Evolutionary conservation across 768 basidiomycete genomes (phyloP).

Genomic region (Pisolithus orientalis): DNA sequence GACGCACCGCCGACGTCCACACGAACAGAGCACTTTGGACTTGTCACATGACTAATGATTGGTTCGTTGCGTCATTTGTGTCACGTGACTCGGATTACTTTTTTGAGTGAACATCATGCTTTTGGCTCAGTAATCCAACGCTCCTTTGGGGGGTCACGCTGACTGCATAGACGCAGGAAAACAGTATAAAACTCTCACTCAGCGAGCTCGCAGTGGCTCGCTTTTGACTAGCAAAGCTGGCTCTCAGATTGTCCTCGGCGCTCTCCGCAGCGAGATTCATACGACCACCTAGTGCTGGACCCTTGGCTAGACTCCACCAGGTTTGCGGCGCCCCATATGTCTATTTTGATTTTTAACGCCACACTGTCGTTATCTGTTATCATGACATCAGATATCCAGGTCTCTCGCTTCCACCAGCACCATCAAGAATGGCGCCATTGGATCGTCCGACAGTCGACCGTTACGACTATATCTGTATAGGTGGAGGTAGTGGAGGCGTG

Average conservation of each 20-base stretch:
- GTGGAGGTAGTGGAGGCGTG: slow-evolving; percentile 91
- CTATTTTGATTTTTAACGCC: not conserved
- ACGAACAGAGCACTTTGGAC: too few species aligned
- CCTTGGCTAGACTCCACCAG: slow-evolving; percentile 21
- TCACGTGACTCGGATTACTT: too few species aligned
- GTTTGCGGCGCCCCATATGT: slow-evolving; percentile 7
- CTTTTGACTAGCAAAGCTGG: slow-evolving; percentile 6
- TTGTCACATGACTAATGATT: too few species aligned
- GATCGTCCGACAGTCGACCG: slow-evolving; percentile 55
- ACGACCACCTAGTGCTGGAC: slow-evolving; percentile 3
- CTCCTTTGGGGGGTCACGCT: not conserved
- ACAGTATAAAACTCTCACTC: not conserved
- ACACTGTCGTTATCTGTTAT: slow-evolving; percentile 25
- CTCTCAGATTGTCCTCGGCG: slow-evolving; percentile 4
- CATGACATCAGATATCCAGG: slow-evolving; percentile 39
- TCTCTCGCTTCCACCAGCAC: slow-evolving; percentile 33
- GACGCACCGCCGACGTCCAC: too few species aligned
- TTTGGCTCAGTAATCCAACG: not conserved
- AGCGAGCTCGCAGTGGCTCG: not conserved
- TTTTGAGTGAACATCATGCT: too few species aligned
- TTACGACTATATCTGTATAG: slow-evolving; percentile 85
- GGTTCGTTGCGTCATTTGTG: too few species aligned
- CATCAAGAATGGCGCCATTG: slow-evolving; percentile 65
- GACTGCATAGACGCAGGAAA: not conserved
- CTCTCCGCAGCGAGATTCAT: slow-evolving; percentile 10